Evolutionary conservation across 2,329 filamentous ascomycete genomes (phyloP), one percentile per base, ranked within the genome.

Genomic region (Xylaria sp.): DNA sequence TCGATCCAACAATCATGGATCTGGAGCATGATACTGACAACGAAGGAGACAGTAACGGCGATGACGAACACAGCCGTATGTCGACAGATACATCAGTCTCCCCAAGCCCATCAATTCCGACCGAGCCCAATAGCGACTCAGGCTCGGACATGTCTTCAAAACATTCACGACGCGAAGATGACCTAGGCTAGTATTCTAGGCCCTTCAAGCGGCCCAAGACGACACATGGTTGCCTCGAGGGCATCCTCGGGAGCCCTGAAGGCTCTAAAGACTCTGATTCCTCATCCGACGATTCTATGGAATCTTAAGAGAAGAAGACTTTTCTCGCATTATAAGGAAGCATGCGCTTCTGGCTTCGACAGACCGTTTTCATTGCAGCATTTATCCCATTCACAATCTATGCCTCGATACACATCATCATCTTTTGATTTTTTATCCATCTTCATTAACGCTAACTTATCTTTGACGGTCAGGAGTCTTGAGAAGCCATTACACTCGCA

Each of bases 151-250:
- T 0, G 2, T 37, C 41, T 37, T 7, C 3, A 15, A 67, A 67
- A 41, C 61, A 56, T 48, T n/a, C 55, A 12, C 23, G 54, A 37
- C 57, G 69, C 34, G 57, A 69, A 28, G 62, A 46, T 20, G 50
- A 39, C n/a, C 56, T 18, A 3, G 62, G 23, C 23, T 68, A 73
- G 65, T 25, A 50, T 20, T 28, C 65, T 9, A 41, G 48, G 64
- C 34, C 64, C 1, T 9, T 10, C 48, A 71, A 71, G 41, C 69
- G 69, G 50, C 39, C 34, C 6, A 71, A 63, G 13, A 0, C 5
- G 28, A 34, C 20, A 7, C 7, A 37, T 28, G 34, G 10, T 9
- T 34, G 12, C 28, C 20, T 20, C 8, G 63, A 50, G 54, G 60
- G 50, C 41, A 20, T 56, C 12, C 44, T 69, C 25, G 41, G 61